Evolutionary conservation across 129 eudicot species (phyloP).

Genomic region (Lactuca saligna): DNA sequence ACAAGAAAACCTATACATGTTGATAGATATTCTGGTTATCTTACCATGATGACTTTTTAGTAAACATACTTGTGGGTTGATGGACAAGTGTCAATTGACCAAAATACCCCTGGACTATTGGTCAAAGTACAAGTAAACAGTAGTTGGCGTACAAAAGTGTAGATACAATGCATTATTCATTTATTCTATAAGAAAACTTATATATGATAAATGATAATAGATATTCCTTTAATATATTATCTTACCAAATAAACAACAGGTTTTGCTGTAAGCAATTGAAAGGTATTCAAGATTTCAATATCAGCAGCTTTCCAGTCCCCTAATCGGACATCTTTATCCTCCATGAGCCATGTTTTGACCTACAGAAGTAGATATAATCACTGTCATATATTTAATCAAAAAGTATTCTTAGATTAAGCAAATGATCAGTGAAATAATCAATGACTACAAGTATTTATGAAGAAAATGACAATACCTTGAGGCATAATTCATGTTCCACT

Average conservation of each 20-base stretch:
- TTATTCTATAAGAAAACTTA: background rate
- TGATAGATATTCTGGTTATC: too few species aligned
- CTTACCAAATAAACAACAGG: constrained; percentile 96
- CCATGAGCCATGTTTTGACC: constrained; percentile 77
- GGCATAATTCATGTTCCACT: constrained; percentile 79
- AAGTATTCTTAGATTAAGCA: background rate
- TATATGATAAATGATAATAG: background rate
- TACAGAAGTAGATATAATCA: constrained; percentile 21
- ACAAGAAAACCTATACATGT: too few species aligned
- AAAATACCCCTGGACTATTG: background rate
- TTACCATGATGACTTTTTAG: too few species aligned
- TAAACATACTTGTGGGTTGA: background rate
- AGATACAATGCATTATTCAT: background rate
- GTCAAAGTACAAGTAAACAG: background rate
- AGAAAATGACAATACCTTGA: constrained; percentile 45
- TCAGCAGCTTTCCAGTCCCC: constrained; percentile 99
- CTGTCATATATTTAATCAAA: background rate
- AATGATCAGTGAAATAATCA: background rate
- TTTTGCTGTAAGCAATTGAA: constrained; percentile 96
- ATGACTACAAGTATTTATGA: background rate
- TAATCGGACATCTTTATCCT: constrained; percentile 78
- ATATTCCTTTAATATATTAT: background rate
- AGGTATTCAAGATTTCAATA: constrained; percentile 80
- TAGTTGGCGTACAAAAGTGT: background rate
- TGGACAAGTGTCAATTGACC: background rate